These are phyloP conservation scores for Linderniella brevidens DNA, from an alignment of 257 asterid genomes.

Conservation along the genomic window DNA sequence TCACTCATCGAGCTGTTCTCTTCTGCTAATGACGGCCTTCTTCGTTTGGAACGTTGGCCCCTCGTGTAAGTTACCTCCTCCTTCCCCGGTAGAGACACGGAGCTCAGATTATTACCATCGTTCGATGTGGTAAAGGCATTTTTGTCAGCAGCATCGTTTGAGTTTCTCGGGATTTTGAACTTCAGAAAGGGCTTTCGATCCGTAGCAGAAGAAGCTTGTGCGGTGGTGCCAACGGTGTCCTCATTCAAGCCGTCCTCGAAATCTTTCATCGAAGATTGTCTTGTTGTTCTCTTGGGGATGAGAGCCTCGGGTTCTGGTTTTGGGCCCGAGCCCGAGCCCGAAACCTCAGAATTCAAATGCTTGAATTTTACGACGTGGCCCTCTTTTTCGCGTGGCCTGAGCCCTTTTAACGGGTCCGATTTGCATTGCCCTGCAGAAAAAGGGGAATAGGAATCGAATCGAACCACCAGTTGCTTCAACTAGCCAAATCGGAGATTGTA, in stretches of 20 bases:
- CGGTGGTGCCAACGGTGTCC: not conserved
- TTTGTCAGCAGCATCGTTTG: constrained; percentile 36
- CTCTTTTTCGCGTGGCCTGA: constrained; percentile 22
- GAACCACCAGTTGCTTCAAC: too few species aligned
- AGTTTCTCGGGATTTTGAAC: constrained; percentile 63
- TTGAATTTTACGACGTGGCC: constrained; percentile 21
- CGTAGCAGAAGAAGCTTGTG: constrained; percentile 21
- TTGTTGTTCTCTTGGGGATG: too few species aligned
- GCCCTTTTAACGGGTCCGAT: constrained; percentile 33
- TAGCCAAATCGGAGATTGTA: too few species aligned
- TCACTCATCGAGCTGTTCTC: constrained; percentile 49
- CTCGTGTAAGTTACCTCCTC: constrained; percentile 47
- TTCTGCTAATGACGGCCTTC: constrained; percentile 36
- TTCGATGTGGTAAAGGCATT: constrained; percentile 12
- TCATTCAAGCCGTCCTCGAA: constrained; percentile 31
- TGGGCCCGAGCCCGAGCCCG: constrained; percentile 18
- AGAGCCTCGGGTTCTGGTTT: too few species aligned
- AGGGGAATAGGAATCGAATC: too few species aligned
- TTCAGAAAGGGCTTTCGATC: constrained; percentile 52
- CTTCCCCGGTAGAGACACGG: constrained; percentile 32
- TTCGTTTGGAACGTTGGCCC: constrained; percentile 86
- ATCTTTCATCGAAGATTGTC: constrained; percentile 21
- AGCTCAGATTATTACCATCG: constrained; percentile 5
- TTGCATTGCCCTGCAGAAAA: too few species aligned
- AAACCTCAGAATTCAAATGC: constrained; percentile 15